Conservation (phyloP, 768 basidiomycete species). For the Myochromella boudieri region DNA sequence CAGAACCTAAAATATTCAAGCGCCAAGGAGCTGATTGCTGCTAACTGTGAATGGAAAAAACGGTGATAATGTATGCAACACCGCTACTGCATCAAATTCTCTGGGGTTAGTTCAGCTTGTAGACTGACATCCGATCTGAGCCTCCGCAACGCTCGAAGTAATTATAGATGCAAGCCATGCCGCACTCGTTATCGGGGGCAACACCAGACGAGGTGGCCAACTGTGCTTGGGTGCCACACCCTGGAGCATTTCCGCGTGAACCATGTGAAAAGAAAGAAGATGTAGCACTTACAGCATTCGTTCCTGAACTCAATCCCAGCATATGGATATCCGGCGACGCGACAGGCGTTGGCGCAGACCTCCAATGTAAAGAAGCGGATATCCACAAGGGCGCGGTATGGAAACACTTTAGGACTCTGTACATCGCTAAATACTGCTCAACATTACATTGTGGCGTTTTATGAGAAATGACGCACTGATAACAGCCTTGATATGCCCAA, state of each 20-base stretch:
- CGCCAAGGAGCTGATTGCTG: too few species aligned
- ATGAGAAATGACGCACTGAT: constrained; percentile 3
- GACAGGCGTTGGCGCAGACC: constrained; percentile 7
- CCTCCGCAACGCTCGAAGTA: constrained; percentile 13
- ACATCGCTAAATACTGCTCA: constrained; percentile 8
- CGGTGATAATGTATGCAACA: too few species aligned
- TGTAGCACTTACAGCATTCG: constrained; percentile 9
- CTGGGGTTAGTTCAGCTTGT: constrained; percentile 1
- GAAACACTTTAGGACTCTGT: constrained; percentile 4
- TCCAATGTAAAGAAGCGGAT: constrained; percentile 10
- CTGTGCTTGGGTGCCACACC: constrained; percentile 12
- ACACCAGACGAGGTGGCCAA: not conserved
- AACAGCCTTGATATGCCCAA: constrained; percentile 15
- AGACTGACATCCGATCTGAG: constrained; percentile 14
- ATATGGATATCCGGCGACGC: constrained; percentile 5
- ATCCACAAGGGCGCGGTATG: not conserved
- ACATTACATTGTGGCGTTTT: too few species aligned
- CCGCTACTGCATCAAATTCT: too few species aligned
- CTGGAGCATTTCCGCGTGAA: not conserved
- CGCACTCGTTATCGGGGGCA: constrained; percentile 13
- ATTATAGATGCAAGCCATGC: constrained; percentile 14
- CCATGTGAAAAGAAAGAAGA: not conserved
- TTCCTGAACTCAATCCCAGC: constrained; percentile 9
- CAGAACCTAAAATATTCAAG: too few species aligned
- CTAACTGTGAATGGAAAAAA: too few species aligned